Conservation (phyloP, 169 alveolate genomes). For the Plasmodium sp. region DNA sequence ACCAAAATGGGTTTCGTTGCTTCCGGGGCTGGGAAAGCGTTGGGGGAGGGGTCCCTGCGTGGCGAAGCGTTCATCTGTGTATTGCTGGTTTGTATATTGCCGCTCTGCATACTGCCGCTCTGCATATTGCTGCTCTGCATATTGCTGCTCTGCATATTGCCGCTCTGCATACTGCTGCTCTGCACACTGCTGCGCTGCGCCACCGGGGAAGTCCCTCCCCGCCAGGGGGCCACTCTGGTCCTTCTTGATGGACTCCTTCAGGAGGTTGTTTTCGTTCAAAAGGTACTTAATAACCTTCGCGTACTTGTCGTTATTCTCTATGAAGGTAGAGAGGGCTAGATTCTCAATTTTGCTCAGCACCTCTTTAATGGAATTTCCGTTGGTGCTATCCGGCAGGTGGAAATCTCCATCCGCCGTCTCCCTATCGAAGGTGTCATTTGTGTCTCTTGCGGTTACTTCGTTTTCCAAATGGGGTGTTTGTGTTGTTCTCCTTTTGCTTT, state of each 20-base stretch:
- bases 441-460: not conserved
- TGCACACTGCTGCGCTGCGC: not conserved
- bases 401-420: not conserved
- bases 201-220: not conserved
- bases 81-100: no score
- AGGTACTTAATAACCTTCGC: constrained; percentile 60
- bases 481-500: not conserved
- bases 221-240: not conserved
- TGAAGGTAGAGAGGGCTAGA: constrained; percentile 59
- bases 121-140: no score
- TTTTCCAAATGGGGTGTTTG: not conserved
- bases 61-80: not conserved
- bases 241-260: constrained; percentile 51
- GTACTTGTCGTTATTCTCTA: constrained; percentile 62
- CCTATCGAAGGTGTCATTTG: not conserved
- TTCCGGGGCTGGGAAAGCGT: not conserved
- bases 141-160: not conserved
- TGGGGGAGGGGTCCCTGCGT: not conserved
- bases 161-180: not conserved
- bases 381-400: constrained; percentile 7
- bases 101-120: no score
- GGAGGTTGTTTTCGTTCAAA: constrained; percentile 43
- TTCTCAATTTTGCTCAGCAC: constrained; percentile 48
- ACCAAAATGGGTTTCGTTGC: not conserved
- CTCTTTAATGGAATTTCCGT: constrained; percentile 20